phyloP scores from a whole-genome alignment of 441 rosid genomes.

The Populus trichocarpa region DNA sequence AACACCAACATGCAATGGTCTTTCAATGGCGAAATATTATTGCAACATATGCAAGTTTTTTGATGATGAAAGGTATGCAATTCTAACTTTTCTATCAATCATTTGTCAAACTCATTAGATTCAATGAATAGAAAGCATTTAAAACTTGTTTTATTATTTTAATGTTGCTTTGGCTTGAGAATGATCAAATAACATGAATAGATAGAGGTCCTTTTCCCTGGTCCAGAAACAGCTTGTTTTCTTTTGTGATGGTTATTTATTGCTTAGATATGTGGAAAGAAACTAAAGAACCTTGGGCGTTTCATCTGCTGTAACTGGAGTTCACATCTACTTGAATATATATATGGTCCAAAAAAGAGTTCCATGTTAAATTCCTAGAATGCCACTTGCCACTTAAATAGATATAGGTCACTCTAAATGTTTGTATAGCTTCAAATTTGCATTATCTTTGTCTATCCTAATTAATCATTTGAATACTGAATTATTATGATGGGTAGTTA shows the following conservation, averaged over 20 bases:
- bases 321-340: background rate
- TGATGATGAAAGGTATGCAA: conserved; percentile 82
- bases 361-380: background rate
- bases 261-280: background rate
- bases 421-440: background rate
- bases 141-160: background rate
- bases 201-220: background rate
- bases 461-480: background rate
- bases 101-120: background rate
- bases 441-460: background rate
- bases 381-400: background rate
- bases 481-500: background rate
- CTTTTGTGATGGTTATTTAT: background rate
- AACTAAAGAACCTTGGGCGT: background rate
- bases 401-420: background rate
- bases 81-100: background rate
- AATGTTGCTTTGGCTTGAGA: background rate
- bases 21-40: conserved; percentile 79
- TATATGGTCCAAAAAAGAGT: background rate
- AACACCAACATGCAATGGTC: conserved; percentile 51
- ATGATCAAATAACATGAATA: background rate
- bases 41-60: conserved; percentile 82
- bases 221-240: background rate
- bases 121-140: background rate
- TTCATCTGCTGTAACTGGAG: background rate